Base-by-base conservation (phyloP, 352 stramenopile species). In the Phytophthora sojae region DNA sequence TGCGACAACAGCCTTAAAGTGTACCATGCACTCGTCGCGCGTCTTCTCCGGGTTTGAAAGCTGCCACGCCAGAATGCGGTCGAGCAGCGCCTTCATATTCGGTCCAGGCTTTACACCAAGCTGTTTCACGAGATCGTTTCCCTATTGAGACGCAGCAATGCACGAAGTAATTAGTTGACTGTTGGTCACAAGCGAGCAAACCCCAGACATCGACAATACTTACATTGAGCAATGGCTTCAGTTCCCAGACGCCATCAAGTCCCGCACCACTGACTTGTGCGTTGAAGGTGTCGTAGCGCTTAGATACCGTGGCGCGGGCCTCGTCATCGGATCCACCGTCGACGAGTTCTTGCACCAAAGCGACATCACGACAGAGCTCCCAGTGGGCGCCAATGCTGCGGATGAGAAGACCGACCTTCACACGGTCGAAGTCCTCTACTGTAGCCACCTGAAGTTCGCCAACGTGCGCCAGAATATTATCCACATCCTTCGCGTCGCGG, bases 211-310 rank as follows among this genome's bases (percentile, higher is more conserved):
- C 45, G 25, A 52, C 35, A 21, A 8, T 9, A 69, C 80, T 59
- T 74, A 94, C 86, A 76, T 92, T 92, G 1, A 94, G 73, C 37
- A 94, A 58, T 17, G 87, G 83, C 67, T 89, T 90, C 32, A 92
- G 66, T 23, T 89, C 64, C 85, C 85, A 94, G 9, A 92, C 82
- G 1, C 63, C 69, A 6, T 75, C 54, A 1, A 94, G 73, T 23
- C 66, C 78, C 19, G 71, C 52, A 2, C 69, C 64, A 0, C 25
- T 52, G 50, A 92, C 61, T 3, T 76, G 57, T 3, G 61, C 45
- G 21, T 67, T 64, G 32, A 94, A 87, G 19, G 50, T 53, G 2
- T 76, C 49, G 59, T 91, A 93, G 44, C 77, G 75, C 23, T 71
- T 44, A 3, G 37, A 66, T 8, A 84, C 73, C 3, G 39, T 30